Base-by-base conservation (phyloP, 768 basidiomycete species). In the Kwoniella shandongensis region DNA sequence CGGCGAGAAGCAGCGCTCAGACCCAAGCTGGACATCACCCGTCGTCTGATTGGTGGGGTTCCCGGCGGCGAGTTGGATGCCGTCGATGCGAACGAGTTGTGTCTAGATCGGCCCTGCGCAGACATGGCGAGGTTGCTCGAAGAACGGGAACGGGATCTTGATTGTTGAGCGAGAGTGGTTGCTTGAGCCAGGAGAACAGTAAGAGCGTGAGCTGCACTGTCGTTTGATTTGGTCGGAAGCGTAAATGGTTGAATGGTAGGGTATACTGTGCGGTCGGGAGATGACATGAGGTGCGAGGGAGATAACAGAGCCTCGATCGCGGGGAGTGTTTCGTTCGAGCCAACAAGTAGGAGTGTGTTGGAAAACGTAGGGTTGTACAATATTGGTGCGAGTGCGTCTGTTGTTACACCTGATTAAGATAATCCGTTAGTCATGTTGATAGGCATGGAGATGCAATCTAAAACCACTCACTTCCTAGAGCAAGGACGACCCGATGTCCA, bases 341-440 rank as follows among this genome's bases (percentile, higher is more conserved):
- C 67, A 25, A 69, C 51, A 7, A 69, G 50, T 4, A 69, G 44
- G 7, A 70, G 47, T 8, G 68, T 70, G 20, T 58, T 45, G 17
- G 59, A 26, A 38, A 62, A 70, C 6, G 51, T 30, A 4, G 65
- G 63, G 40, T 66, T 58, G 48, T 61, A 63, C 25, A 70, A 54
- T 8, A 70, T 49, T 1, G 68, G 65, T 20, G 62, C 54, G 8
- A 70, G 55, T 3, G 65, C 45, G 7, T 56, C 57, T 20, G 55
- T 26, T 2, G 68, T 61, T 5, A 61, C 36, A 27, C 40, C 67
- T 69, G 30, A 6, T 1, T n/a, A 36, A 32, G 49, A 15, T 36
- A 44, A 32, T 32, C 13, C 32, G 32, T 32, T 27, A 23, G 25
- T 42, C 30, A 46, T 23, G 30, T 47, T n/a, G n/a, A n/a, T n/a